These are phyloP conservation scores for Sporobolomyces roseus DNA, from an alignment of 768 basidiomycete genomes.

Conservation along the genomic window DNA sequence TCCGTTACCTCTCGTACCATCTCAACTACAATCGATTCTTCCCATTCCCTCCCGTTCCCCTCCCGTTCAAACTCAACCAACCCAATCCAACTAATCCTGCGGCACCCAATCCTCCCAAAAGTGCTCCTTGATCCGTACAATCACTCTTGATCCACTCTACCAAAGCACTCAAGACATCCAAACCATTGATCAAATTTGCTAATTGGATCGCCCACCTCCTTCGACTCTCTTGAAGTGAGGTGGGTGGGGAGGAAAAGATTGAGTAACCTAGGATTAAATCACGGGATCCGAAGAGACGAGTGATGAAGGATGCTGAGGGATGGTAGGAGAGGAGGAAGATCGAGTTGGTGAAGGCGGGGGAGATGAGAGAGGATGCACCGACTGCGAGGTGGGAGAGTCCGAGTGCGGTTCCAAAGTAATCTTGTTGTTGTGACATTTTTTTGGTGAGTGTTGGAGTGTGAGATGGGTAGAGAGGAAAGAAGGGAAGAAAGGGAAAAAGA, in stretches of 20 bases:
- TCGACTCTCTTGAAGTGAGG: not conserved
- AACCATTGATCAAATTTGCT: not conserved
- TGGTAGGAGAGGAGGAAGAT: constrained; percentile 5
- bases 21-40: no score
- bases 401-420: not conserved
- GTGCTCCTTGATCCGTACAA: not conserved
- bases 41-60: no score
- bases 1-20: no score
- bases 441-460: not conserved
- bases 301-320: constrained; percentile 6
- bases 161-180: not conserved
- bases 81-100: constrained; percentile 4
- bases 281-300: constrained; percentile 5
- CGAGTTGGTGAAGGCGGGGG: not conserved
- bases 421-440: not conserved
- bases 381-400: constrained; percentile 6
- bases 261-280: constrained; percentile 10
- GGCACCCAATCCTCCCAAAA: not conserved
- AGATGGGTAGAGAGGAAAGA: not conserved
- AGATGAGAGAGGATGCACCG: not conserved
- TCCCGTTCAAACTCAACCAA: not conserved
- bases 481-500: not conserved
- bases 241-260: not conserved
- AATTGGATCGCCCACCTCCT: not conserved
- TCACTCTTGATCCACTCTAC: constrained; percentile 14